Percentiles rank a stretch among this genome's conserved stretches.
Conservation (phyloP, 1,284 basidiomycete species). For the Fistulinella staudtii region DNA sequence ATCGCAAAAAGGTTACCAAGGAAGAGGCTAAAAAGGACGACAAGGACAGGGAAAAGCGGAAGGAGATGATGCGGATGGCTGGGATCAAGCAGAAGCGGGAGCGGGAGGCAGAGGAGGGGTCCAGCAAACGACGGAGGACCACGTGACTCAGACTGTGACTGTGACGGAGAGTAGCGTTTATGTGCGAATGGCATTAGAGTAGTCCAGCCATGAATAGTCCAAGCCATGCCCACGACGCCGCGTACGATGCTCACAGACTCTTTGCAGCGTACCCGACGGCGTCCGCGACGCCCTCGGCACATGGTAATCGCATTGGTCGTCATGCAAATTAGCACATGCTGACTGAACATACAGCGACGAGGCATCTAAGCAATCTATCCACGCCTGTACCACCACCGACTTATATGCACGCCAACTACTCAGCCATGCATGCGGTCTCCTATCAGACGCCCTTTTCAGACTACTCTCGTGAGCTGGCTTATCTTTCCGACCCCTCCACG, state of each 20-base stretch:
- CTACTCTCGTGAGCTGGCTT: conserved; percentile 31
- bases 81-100: conserved; percentile 74
- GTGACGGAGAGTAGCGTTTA: too few species aligned
- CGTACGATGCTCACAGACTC: conserved; percentile 59
- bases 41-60: conserved; percentile 77
- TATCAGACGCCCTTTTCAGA: conserved; percentile 40
- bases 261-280: conserved; percentile 64
- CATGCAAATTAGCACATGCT: conserved; percentile 14
- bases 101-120: conserved; percentile 54
- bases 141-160: conserved; percentile 23
- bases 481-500: conserved; percentile 29
- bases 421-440: conserved; percentile 35
- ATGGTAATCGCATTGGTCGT: conserved; percentile 43
- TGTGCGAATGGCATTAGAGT: conserved; percentile 27
- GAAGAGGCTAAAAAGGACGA: conserved; percentile 65
- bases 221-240: conserved; percentile 36
- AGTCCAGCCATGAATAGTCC: conserved; percentile 12
- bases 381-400: conserved; percentile 54
- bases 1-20: conserved; percentile 67
- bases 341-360: conserved; percentile 45
- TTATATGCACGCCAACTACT: conserved; percentile 56
- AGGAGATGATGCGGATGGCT: conserved; percentile 70
- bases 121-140: conserved; percentile 46
- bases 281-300: conserved; percentile 63
- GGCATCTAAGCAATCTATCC: conserved; percentile 59